phyloP scores from a whole-genome alignment of 768 basidiomycete genomes.

The Suillus plorans region DNA sequence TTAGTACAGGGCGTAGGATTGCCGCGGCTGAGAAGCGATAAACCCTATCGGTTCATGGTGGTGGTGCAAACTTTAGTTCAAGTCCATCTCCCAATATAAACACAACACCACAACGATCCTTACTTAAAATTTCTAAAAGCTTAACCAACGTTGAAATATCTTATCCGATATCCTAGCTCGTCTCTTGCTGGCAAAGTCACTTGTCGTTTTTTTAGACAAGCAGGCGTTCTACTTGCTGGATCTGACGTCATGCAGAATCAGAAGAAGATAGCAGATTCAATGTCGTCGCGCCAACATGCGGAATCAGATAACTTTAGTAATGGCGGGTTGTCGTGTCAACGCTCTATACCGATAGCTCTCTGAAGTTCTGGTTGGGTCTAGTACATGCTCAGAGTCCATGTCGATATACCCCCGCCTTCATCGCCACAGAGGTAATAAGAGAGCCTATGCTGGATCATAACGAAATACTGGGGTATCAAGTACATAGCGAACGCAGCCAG shows the following conservation, averaged over 20 bases:
- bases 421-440: slow-evolving; percentile 65
- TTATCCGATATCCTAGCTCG: neutral
- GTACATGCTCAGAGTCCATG: slow-evolving; percentile 25
- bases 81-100: neutral
- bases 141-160: neutral
- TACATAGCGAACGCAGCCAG: slow-evolving; percentile 51
- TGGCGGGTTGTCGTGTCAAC: neutral
- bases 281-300: neutral
- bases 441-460: slow-evolving; percentile 50
- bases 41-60: neutral
- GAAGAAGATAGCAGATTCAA: neutral
- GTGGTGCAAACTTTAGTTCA: neutral
- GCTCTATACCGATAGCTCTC: slow-evolving; percentile 19
- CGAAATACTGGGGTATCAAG: slow-evolving; percentile 50
- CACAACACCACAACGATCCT: neutral
- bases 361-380: slow-evolving; percentile 15
- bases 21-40: neutral
- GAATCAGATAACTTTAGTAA: neutral
- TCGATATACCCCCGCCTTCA: slow-evolving; percentile 32
- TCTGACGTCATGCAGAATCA: neutral
- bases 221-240: neutral
- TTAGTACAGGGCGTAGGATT: neutral
- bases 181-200: neutral
- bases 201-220: neutral
- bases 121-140: neutral